phyloP scores from a whole-genome alignment of 352 stramenopile genomes.

The Phytophthora citricola region DNA sequence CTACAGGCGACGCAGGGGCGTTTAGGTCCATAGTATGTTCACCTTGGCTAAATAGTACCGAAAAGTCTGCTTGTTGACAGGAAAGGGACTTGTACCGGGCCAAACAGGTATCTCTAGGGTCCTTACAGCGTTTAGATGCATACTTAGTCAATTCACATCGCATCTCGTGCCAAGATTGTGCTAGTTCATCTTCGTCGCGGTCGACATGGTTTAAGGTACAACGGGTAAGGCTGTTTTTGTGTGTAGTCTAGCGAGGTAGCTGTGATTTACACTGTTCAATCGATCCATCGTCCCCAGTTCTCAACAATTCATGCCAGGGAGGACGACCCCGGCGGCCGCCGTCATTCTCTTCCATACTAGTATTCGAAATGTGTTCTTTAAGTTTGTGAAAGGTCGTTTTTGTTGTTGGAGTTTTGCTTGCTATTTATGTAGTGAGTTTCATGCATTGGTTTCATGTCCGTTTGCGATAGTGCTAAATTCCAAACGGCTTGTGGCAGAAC shows the following conservation, averaged over 20 bases:
- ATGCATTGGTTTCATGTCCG: no score
- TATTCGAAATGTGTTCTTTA: no score
- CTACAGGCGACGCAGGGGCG: not conserved
- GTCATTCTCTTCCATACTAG: no score
- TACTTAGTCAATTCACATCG: not conserved
- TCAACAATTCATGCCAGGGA: not conserved
- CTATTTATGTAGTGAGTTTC: no score
- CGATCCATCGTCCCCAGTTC: not conserved
- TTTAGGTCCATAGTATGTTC: not conserved
- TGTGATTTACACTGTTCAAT: not conserved
- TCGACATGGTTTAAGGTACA: constrained; percentile 10
- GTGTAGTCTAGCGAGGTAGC: not conserved
- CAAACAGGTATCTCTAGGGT: not conserved
- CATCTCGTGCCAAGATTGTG: not conserved
- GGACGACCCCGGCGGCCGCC: no score
- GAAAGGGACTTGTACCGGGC: not conserved
- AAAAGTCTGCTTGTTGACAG: not conserved
- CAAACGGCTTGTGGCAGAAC: no score
- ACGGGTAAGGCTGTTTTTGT: not conserved
- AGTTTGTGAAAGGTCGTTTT: no score
- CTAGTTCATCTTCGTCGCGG: not conserved
- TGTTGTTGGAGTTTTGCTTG: no score
- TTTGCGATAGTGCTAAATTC: no score
- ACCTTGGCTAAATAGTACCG: not conserved
- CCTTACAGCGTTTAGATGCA: not conserved